Evolutionary conservation across 129 eudicot genomes (phyloP).

Genomic region (Pseudognaphalium luteoalbum): DNA sequence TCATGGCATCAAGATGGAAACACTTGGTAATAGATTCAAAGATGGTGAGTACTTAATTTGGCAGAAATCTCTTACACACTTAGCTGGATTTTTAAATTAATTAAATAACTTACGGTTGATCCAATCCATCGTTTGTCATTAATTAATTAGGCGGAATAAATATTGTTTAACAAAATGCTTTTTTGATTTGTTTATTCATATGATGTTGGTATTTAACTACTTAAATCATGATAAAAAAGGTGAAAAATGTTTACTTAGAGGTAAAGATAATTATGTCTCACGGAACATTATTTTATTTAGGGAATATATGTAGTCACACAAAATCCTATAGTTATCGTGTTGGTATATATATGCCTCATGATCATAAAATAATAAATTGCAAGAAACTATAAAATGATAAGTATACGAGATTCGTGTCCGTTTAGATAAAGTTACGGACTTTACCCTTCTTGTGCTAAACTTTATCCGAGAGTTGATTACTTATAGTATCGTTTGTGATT

Average conservation of each 20-base stretch:
- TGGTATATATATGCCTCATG: too few relatives aligned
- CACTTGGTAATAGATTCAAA: conserved; percentile 30
- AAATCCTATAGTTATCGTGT: too few relatives aligned
- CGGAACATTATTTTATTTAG: too few relatives aligned
- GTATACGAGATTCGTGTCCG: too few relatives aligned
- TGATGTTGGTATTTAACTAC: background rate
- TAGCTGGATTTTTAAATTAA: conserved; percentile 27
- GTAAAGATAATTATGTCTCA: too few relatives aligned
- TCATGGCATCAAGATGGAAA: conserved; percentile 12
- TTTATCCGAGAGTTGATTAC: too few relatives aligned
- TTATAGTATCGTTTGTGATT: too few relatives aligned
- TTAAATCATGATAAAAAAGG: background rate
- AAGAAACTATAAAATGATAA: too few relatives aligned
- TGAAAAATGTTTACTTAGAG: background rate
- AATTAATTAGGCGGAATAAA: background rate
- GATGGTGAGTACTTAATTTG: conserved; percentile 25
- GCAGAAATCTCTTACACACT: conserved; percentile 44
- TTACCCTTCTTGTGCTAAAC: too few relatives aligned
- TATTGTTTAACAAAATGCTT: background rate
- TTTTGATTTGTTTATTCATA: background rate
- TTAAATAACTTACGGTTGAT: background rate
- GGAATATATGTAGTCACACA: too few relatives aligned
- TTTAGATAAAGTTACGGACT: too few relatives aligned
- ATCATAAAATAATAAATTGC: too few relatives aligned
- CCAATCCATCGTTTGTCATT: background rate